phyloP scores from a whole-genome alignment of 257 asterid genomes.

The Primulina huaijiensis region DNA sequence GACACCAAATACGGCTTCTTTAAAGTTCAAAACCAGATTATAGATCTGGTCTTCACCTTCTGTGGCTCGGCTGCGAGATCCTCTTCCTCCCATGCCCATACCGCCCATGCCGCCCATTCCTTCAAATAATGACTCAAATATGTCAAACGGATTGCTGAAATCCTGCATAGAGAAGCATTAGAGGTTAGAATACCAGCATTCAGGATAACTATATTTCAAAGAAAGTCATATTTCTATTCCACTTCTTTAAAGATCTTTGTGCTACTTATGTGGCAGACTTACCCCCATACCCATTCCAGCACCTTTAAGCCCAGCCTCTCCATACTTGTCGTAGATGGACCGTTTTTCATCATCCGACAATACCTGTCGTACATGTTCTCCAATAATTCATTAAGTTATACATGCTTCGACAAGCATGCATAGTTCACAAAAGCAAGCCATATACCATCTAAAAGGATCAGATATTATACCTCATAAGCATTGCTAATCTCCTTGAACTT shows the following conservation, averaged over 20 bases:
- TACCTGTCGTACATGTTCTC: conserved; percentile 50
- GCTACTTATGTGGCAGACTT: conserved; percentile 36
- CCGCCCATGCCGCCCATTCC: conserved; percentile 80
- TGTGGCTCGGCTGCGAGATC: conserved; percentile 66
- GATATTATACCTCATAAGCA: conserved; percentile 84
- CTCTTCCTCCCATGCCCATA: conserved; percentile 62
- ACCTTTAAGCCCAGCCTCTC: conserved; percentile 99
- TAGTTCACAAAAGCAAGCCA: conserved; percentile 7
- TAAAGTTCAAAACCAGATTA: background rate
- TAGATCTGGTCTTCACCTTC: conserved; percentile 67
- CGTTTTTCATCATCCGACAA: conserved; percentile 94
- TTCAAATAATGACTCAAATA: conserved; percentile 83
- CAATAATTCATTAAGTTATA: conserved; percentile 13
- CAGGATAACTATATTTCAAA: background rate
- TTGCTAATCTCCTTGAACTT: conserved; percentile 95
- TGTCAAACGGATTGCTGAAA: conserved; percentile 92
- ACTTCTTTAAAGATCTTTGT: background rate
- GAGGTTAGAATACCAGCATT: conserved; percentile 20
- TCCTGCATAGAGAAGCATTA: conserved; percentile 49
- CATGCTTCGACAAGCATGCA: conserved; percentile 11
- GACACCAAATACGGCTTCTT: conserved; percentile 49
- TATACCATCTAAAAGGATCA: conserved; percentile 6
- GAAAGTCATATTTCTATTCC: background rate
- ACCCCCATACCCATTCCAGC: conserved; percentile 92
- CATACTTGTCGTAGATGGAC: conserved; percentile 86